Conservation (phyloP, 257 asterid genomes). For the Marsdenia floribunda region DNA sequence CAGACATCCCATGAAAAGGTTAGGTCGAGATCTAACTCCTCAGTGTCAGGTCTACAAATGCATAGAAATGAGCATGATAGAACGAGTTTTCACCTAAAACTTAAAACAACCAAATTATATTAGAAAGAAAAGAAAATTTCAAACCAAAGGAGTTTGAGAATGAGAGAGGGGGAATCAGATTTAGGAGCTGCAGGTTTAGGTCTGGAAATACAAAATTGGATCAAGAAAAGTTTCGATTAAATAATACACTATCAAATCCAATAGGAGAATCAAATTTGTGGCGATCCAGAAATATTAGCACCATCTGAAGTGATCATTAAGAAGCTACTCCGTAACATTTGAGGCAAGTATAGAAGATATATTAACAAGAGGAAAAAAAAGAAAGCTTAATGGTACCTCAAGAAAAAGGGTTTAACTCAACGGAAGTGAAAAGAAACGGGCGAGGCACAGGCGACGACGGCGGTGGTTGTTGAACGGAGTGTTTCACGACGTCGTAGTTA, state of each 20-base stretch:
- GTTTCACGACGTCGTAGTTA: slow-evolving; percentile 9
- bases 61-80: neutral
- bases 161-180: neutral
- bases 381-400: slow-evolving; percentile 9
- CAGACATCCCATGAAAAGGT: neutral
- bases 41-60: neutral
- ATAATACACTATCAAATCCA: neutral
- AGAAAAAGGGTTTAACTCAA: slow-evolving; percentile 7
- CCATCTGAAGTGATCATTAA: neutral
- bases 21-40: neutral
- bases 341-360: neutral
- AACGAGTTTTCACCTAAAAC: too few relatives aligned
- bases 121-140: neutral
- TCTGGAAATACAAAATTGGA: slow-evolving; percentile 6
- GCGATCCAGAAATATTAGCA: slow-evolving; percentile 10
- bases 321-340: neutral
- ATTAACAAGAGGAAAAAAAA: neutral
- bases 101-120: too few relatives aligned
- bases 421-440: neutral
- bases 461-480: slow-evolving; percentile 11
- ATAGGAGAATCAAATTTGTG: neutral
- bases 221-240: neutral
- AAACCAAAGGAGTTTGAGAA: neutral
- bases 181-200: neutral
- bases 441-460: neutral